phyloP scores from a whole-genome alignment of 306 rosid genomes.

The Cucumis melo region DNA sequence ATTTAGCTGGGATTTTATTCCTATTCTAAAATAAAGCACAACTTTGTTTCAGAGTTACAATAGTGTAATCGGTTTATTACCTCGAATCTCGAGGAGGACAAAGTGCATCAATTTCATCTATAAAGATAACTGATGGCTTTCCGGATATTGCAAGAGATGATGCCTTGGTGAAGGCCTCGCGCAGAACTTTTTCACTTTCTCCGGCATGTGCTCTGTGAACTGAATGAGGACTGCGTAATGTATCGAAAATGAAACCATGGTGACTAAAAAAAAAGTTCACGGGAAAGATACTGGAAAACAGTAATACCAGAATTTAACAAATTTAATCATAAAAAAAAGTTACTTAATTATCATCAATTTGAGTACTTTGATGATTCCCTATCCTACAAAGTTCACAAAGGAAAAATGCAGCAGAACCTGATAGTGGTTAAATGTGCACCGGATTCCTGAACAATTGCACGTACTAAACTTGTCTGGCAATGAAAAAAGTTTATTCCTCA shows the following conservation, averaged over 20 bases:
- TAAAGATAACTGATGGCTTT: slow-evolving; percentile 63
- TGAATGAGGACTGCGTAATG: slow-evolving; percentile 59
- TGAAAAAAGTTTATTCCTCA: slow-evolving; percentile 1
- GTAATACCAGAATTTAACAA: background rate
- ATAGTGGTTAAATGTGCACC: slow-evolving; percentile 59
- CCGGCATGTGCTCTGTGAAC: slow-evolving; percentile 62
- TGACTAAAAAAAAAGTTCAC: background rate
- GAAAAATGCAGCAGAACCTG: slow-evolving; percentile 27
- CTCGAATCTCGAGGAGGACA: slow-evolving; percentile 79
- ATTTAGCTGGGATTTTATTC: background rate
- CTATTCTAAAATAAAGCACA: background rate
- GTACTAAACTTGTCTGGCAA: slow-evolving; percentile 77
- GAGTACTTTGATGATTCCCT: background rate
- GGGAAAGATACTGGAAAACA: background rate
- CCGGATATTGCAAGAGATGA: slow-evolving; percentile 37
- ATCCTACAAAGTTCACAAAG: background rate
- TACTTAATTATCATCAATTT: background rate
- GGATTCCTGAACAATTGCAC: slow-evolving; percentile 71
- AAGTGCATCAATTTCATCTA: slow-evolving; percentile 80
- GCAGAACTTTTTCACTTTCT: slow-evolving; percentile 67
- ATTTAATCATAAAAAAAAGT: background rate
- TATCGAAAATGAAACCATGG: slow-evolving; percentile 9
- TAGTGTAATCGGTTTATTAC: slow-evolving; percentile 21
- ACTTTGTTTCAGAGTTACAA: background rate
- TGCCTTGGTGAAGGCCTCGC: slow-evolving; percentile 76